Conservation (phyloP, 2,329 filamentous ascomycete genomes). For the Beauveria varroae region DNA sequence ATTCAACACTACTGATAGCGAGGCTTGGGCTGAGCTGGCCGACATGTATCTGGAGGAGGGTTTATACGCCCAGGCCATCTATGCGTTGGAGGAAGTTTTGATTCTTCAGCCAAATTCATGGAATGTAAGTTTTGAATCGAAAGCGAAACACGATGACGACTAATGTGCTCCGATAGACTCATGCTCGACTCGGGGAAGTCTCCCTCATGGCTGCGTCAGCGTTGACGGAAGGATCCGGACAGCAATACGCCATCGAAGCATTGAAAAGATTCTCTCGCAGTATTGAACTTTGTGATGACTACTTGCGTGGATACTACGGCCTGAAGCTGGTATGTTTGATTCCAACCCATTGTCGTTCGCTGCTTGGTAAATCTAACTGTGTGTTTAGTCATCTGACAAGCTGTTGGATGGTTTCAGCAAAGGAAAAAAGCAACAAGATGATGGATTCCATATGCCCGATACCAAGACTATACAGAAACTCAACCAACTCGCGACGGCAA, state of each 20-base stretch:
- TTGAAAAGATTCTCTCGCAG: slow-evolving; percentile 82
- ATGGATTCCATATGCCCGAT: slow-evolving; percentile 47
- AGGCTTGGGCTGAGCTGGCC: slow-evolving; percentile 87
- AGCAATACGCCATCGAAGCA: slow-evolving; percentile 59
- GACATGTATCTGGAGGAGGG: slow-evolving; percentile 79
- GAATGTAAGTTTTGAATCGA: slow-evolving; percentile 61
- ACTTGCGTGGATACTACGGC: slow-evolving; percentile 87
- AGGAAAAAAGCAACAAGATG: slow-evolving; percentile 39
- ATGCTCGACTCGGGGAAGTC: slow-evolving; percentile 80
- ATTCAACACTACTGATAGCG: slow-evolving; percentile 79
- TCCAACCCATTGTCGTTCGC: background rate
- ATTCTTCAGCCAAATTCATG: slow-evolving; percentile 85
- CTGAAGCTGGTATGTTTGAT: slow-evolving; percentile 58
- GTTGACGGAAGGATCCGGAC: slow-evolving; percentile 30
- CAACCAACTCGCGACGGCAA: slow-evolving; percentile 64
- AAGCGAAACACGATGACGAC: background rate
- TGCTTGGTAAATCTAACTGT: slow-evolving; percentile 10
- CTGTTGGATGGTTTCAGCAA: slow-evolving; percentile 39
- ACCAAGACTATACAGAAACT: slow-evolving; percentile 56
- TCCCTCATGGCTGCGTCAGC: slow-evolving; percentile 60
- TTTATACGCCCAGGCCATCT: slow-evolving; percentile 75
- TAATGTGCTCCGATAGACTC: slow-evolving; percentile 49
- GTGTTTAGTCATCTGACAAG: slow-evolving; percentile 38
- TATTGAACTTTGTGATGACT: slow-evolving; percentile 88
- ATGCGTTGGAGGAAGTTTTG: slow-evolving; percentile 83